These are phyloP conservation scores for Suhomyces canberraensis DNA, from an alignment of 805 yeast genomes.

Conservation along the genomic window DNA sequence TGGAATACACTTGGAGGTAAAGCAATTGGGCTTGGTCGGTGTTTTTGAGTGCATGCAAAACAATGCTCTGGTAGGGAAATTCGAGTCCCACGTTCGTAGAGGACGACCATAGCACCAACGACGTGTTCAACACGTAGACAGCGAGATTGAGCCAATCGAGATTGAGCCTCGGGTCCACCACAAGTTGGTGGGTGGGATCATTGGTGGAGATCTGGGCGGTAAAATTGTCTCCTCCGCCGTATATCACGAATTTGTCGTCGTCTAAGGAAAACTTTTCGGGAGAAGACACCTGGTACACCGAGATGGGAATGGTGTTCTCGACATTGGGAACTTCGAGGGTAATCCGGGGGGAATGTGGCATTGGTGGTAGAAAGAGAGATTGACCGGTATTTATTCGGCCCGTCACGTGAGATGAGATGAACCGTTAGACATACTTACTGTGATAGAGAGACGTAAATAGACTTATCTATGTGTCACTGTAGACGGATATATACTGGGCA, in stretches of 20 bases:
- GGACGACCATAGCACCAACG: constrained; percentile 30
- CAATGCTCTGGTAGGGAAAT: constrained; percentile 32
- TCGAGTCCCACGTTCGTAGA: constrained; percentile 24
- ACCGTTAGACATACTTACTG: too few relatives aligned
- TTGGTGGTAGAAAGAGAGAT: not conserved
- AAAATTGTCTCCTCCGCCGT: constrained; percentile 32
- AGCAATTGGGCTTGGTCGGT: constrained; percentile 13
- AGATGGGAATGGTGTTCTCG: constrained; percentile 38
- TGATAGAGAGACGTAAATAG: too few relatives aligned
- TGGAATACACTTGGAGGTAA: constrained; percentile 31
- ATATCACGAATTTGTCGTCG: constrained; percentile 40
- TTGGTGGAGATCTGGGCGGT: constrained; percentile 12
- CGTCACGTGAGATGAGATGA: too few relatives aligned
- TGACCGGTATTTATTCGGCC: too few relatives aligned
- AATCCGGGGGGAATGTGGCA: constrained; percentile 9
- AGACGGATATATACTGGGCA: too few relatives aligned
- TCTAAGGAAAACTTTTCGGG: constrained; percentile 38
- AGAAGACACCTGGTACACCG: constrained; percentile 32
- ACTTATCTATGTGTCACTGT: too few relatives aligned
- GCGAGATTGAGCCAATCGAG: constrained; percentile 15
- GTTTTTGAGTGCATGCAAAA: constrained; percentile 31
- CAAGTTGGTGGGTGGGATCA: constrained; percentile 12
- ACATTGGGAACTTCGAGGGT: constrained; percentile 31
- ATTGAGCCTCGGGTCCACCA: constrained; percentile 10
- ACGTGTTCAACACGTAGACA: constrained; percentile 34